These are phyloP conservation scores for Hypomontagnella submonticulosa DNA, from an alignment of 495 filamentous ascomycete species.

Conservation along the genomic window DNA sequence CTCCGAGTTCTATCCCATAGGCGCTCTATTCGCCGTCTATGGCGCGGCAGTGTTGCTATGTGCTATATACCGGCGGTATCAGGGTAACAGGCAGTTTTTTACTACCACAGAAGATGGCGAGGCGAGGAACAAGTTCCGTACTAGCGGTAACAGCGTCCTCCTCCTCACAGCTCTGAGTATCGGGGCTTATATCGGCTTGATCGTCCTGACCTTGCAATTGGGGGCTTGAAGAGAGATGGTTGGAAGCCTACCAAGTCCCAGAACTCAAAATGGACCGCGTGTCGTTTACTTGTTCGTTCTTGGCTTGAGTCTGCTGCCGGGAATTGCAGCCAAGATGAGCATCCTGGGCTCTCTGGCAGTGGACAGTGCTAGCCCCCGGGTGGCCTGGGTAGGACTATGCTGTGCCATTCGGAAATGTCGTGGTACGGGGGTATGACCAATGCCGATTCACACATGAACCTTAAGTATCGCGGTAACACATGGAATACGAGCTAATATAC, in stretches of 20 bases:
- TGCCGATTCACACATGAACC: background rate
- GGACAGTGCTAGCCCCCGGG: background rate
- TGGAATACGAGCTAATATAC: background rate
- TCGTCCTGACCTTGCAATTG: conserved; percentile 77
- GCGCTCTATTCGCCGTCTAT: conserved; percentile 90
- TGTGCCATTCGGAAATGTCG: conserved; percentile 1
- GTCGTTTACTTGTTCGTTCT: background rate
- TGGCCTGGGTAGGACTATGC: background rate
- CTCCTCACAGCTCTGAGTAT: conserved; percentile 84
- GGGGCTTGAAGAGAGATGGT: conserved; percentile 32
- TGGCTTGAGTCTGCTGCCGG: background rate
- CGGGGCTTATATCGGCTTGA: conserved; percentile 80
- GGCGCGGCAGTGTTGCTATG: conserved; percentile 85
- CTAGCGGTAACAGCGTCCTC: conserved; percentile 85
- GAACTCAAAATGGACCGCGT: background rate
- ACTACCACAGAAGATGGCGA: conserved; percentile 69
- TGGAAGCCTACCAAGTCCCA: background rate
- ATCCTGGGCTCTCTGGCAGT: background rate
- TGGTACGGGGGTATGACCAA: background rate
- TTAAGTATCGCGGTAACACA: background rate
- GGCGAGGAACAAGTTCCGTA: conserved; percentile 80
- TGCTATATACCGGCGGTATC: conserved; percentile 81
- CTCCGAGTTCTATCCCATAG: conserved; percentile 91
- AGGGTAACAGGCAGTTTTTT: conserved; percentile 95
- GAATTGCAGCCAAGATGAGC: background rate